Evolutionary conservation across 2,329 filamentous ascomycete species (phyloP).

Genomic region (Penicillium frequentans): DNA sequence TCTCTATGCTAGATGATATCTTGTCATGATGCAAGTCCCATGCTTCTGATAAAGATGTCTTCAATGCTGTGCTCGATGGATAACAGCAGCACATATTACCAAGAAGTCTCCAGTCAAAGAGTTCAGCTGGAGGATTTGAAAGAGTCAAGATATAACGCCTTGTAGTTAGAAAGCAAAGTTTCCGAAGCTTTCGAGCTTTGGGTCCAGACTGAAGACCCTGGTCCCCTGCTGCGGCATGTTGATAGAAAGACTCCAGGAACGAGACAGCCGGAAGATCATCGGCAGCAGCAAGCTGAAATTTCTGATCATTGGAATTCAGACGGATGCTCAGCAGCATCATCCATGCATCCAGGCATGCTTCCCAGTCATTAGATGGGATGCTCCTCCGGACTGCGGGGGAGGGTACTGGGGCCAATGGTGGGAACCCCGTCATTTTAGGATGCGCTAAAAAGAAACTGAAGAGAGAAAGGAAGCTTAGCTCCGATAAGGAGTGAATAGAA

Average conservation of each 20-base stretch:
- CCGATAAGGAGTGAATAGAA: not conserved
- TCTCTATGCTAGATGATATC: slow-evolving; percentile 38
- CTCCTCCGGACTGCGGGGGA: slow-evolving; percentile 64
- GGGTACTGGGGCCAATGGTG: slow-evolving; percentile 77
- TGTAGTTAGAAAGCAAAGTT: slow-evolving; percentile 64
- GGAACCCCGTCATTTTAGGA: slow-evolving; percentile 52
- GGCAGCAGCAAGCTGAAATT: slow-evolving; percentile 54
- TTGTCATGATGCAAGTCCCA: slow-evolving; percentile 36
- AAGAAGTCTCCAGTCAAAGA: slow-evolving; percentile 68
- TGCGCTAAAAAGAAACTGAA: not conserved
- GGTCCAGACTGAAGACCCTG: slow-evolving; percentile 26
- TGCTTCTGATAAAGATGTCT: slow-evolving; percentile 54
- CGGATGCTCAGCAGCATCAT: slow-evolving; percentile 65
- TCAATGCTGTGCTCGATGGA: slow-evolving; percentile 60
- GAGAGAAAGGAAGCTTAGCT: slow-evolving; percentile 6
- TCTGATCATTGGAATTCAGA: slow-evolving; percentile 57
- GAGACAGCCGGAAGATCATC: slow-evolving; percentile 59
- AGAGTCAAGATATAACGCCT: slow-evolving; percentile 56
- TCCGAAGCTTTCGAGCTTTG: slow-evolving; percentile 57
- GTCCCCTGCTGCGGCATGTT: slow-evolving; percentile 48
- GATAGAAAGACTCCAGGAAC: slow-evolving; percentile 69
- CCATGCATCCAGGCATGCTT: slow-evolving; percentile 76
- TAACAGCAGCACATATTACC: slow-evolving; percentile 68
- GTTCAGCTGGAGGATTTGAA: slow-evolving; percentile 45
- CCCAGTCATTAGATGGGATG: slow-evolving; percentile 72